These are phyloP conservation scores for Stachybotrys echinatus DNA, from an alignment of 2,329 filamentous ascomycete species.

Conservation along the genomic window DNA sequence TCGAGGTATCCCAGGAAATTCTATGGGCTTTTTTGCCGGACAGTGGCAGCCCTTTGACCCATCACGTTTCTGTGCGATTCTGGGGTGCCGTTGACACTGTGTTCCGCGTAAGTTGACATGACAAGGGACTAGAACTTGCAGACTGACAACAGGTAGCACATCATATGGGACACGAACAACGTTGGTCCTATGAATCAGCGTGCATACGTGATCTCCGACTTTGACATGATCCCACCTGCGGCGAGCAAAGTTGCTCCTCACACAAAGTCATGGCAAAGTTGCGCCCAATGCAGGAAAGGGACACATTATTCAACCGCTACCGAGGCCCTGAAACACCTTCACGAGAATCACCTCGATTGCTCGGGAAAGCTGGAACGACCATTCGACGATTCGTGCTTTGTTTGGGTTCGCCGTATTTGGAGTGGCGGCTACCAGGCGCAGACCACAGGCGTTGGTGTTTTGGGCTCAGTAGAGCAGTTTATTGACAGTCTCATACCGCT, in stretches of 20 bases:
- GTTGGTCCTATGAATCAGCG: neutral
- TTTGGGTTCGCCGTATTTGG: neutral
- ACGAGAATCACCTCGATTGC: neutral
- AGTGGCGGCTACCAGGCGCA: neutral
- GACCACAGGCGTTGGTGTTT: neutral
- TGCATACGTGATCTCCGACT: neutral
- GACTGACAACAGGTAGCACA: neutral
- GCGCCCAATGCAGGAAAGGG: neutral
- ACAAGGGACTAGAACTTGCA: neutral
- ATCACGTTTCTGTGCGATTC: conserved; percentile 10
- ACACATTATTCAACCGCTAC: neutral
- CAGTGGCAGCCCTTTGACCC: conserved; percentile 3
- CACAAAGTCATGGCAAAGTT: neutral
- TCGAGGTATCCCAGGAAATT: conserved; percentile 1
- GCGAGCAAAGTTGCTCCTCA: neutral
- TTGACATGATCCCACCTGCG: neutral
- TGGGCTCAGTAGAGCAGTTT: neutral
- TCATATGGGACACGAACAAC: neutral
- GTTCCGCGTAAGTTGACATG: conserved; percentile 6
- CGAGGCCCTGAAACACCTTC: neutral
- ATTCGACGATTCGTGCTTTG: neutral
- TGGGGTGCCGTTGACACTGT: conserved; percentile 13
- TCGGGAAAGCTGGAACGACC: neutral
- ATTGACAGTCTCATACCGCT: neutral
- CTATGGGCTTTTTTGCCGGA: conserved; percentile 4